Base-by-base conservation (phyloP, 2,329 filamentous ascomycete genomes). In the Elsinoe fawcettii region DNA sequence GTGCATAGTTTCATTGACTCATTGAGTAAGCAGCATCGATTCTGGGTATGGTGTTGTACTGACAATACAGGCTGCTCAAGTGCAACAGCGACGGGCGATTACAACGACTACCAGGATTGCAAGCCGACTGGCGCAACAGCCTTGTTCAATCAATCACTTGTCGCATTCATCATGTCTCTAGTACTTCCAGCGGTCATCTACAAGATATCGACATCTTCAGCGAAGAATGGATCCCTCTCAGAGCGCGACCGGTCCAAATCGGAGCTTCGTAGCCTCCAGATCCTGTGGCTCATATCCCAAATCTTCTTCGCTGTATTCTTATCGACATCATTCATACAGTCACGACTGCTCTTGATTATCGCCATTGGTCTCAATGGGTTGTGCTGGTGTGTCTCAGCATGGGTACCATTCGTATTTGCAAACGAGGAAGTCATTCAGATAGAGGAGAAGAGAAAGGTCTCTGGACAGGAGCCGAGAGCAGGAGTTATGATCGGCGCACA, bases 151-250 rank as follows among this genome's bases (percentile, higher is more conserved):
- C 41, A 46, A 20, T 46, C 41, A 2, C 20, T 46, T 9, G 41
- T 46, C 1, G 41, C 41, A 25, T 46, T 46, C 41, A 46, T 46
- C 41, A 46, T 46, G 41, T 46, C 41, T n/a, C 41, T 46, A 9
- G 18, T 46, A 14, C 41, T 46, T 12, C 41, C 41, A 9, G 41
- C 41, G 9, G 12, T 46, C 16, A 25, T 46, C 6, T 46, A 46
- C 22, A 46, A 25, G 14, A 46, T 46, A 46, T 46, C 41, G 20
- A 46, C 41, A 12, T 46, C 41, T 46, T 46, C 41, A 12, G 18
- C 11, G 20, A 46, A 46, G 22, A 18, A n/a, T 3, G 41, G 22
- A n/a, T 18, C 41, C 4, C 25, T 25, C 11, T 25, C 23, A 23
- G 41, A 46, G 41, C 41, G 41, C 20, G 41, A 46, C 16, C 20